These are phyloP conservation scores for Rosa lucieae DNA, from an alignment of 306 rosid genomes.

Conservation along the genomic window DNA sequence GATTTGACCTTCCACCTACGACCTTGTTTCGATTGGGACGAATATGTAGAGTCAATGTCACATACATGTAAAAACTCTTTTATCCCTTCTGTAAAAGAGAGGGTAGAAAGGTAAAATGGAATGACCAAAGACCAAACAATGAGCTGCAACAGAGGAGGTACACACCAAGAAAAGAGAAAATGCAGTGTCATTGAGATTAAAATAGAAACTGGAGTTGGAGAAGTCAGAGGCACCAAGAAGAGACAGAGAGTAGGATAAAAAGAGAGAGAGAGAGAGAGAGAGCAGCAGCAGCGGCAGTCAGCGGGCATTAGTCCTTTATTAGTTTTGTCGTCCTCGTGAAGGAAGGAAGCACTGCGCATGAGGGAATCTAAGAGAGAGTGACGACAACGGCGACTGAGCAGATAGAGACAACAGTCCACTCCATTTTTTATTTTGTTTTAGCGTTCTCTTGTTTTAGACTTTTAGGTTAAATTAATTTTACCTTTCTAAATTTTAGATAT, in stretches of 20 bases:
- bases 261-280: no score
- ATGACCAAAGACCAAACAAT: background rate
- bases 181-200: background rate
- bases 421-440: background rate
- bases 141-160: background rate
- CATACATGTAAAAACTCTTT: background rate
- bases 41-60: slow-evolving; percentile 3
- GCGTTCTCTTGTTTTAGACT: background rate
- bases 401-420: background rate
- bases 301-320: background rate
- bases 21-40: slow-evolving; percentile 1
- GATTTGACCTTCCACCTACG: slow-evolving; percentile 55
- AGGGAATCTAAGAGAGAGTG: background rate
- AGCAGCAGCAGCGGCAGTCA: background rate
- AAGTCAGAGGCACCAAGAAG: background rate
- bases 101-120: background rate
- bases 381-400: background rate
- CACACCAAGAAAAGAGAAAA: background rate
- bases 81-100: background rate
- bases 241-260: no score
- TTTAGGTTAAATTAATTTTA: background rate
- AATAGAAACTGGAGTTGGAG: background rate
- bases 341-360: background rate
- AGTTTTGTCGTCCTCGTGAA: slow-evolving; percentile 11
- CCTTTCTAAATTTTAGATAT: no score